Evolutionary conservation across 768 basidiomycete genomes (phyloP).

Genomic region (Rhizopogon salebrosus): DNA sequence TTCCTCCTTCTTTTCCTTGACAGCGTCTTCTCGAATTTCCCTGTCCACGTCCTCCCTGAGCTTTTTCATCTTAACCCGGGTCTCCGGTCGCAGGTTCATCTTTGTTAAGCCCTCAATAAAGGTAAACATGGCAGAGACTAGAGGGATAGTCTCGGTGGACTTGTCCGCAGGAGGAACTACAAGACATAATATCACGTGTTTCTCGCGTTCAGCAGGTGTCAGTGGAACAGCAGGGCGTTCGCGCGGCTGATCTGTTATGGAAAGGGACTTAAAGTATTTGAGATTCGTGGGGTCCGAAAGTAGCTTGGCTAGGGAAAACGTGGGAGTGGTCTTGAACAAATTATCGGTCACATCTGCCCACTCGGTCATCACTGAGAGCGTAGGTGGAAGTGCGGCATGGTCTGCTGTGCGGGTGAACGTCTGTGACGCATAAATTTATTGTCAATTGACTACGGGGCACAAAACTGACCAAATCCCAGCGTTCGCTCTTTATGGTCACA

Average conservation of each 20-base stretch:
- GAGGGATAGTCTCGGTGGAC: constrained; percentile 44
- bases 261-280: constrained; percentile 80
- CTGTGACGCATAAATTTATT: constrained; percentile 31
- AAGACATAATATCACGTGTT: constrained; percentile 73
- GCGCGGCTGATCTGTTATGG: constrained; percentile 85
- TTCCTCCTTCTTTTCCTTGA: constrained; percentile 68
- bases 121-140: constrained; percentile 67
- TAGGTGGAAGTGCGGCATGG: constrained; percentile 50
- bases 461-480: constrained; percentile 84
- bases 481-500: constrained; percentile 54
- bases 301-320: constrained; percentile 47
- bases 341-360: constrained; percentile 81
- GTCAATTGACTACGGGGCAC: constrained; percentile 1
- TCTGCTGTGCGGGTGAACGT: constrained; percentile 81
- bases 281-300: constrained; percentile 61
- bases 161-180: constrained; percentile 45
- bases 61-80: constrained; percentile 69
- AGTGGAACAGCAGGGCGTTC: constrained; percentile 55
- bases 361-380: constrained; percentile 79
- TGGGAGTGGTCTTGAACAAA: constrained; percentile 52
- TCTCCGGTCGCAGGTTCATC: constrained; percentile 72
- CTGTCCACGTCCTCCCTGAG: constrained; percentile 68
- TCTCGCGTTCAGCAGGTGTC: constrained; percentile 47
- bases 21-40: constrained; percentile 60
- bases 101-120: constrained; percentile 66